Evolutionary conservation across 2,329 filamentous ascomycete species (phyloP).

Genomic region (Capronia americana): DNA sequence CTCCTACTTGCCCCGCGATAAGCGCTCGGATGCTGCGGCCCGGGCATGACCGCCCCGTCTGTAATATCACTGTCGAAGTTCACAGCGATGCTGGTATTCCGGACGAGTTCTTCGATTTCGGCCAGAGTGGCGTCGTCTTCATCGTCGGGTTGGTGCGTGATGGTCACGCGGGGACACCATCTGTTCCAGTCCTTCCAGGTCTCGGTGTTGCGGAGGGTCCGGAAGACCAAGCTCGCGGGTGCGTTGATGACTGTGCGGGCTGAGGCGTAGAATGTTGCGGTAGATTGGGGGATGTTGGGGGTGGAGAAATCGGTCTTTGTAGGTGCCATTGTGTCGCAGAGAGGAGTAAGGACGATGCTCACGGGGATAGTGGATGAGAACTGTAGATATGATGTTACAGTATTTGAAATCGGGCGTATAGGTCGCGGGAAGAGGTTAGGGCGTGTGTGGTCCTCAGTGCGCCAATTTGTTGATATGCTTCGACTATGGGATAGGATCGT

Average conservation of each 20-base stretch:
- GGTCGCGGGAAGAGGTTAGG: not conserved
- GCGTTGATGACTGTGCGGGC: conserved; percentile 50
- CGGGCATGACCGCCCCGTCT: conserved; percentile 28
- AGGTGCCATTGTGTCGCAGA: conserved; percentile 7
- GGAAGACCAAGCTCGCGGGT: conserved; percentile 51
- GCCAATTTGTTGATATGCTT: not conserved
- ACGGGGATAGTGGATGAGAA: not conserved
- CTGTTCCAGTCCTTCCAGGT: conserved; percentile 57
- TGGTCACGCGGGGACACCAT: conserved; percentile 54
- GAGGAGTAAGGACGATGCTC: not conserved
- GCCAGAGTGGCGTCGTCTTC: conserved; percentile 31
- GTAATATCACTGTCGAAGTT: conserved; percentile 38
- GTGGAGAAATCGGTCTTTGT: conserved; percentile 40
- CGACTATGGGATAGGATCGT: not conserved
- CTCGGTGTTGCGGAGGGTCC: conserved; percentile 52
- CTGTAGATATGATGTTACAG: not conserved
- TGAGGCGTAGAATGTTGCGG: conserved; percentile 44
- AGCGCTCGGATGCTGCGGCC: conserved; percentile 1
- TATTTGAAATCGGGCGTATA: not conserved
- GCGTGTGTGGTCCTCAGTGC: not conserved
- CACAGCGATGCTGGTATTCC: conserved; percentile 39
- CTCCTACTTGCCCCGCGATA: conserved; percentile 7
- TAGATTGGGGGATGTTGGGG: conserved; percentile 44
- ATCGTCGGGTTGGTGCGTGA: conserved; percentile 48
- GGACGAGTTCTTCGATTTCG: conserved; percentile 39